Conservation (phyloP, 23 red algal species). For the Gracilariopsis chorda region DNA sequence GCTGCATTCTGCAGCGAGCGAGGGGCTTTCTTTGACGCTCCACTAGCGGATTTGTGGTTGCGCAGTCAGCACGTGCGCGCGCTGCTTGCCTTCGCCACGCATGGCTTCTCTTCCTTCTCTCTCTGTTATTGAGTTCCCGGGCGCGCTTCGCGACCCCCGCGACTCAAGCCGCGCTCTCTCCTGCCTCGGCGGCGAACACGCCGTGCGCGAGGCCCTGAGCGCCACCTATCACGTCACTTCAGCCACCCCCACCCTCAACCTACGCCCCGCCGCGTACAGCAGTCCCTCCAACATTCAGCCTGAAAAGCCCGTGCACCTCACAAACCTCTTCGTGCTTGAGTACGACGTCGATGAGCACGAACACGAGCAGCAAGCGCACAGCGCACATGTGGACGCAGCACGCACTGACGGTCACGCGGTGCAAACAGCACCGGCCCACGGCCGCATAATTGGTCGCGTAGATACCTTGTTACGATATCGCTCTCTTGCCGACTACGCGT, state of each 20-base stretch:
- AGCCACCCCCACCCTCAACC: background rate
- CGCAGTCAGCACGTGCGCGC: too few species aligned
- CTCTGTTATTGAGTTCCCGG: too few species aligned
- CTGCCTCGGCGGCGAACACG: background rate
- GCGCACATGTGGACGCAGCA: background rate
- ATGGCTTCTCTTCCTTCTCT: too few species aligned
- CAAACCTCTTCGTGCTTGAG: slow-evolving; percentile 8
- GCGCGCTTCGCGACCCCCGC: background rate
- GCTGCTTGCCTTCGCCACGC: too few species aligned
- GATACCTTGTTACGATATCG: background rate
- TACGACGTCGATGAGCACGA: background rate
- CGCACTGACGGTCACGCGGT: background rate
- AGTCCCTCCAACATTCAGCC: slow-evolving; percentile 30
- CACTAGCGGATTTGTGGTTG: too few species aligned
- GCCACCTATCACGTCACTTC: background rate
- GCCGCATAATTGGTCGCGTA: background rate
- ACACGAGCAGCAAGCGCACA: background rate
- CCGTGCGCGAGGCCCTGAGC: background rate
- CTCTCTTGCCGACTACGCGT: slow-evolving; percentile 25
- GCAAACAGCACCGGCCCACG: background rate
- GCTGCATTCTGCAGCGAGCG: too few species aligned
- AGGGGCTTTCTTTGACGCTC: too few species aligned
- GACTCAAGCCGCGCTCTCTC: background rate
- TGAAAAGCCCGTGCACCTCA: background rate
- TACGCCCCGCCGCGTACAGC: background rate